A percentile compares a stretch with the other conserved stretches of the same genome.
Conservation (phyloP, 768 basidiomycete species). For the Lentinula aciculospora region DNA sequence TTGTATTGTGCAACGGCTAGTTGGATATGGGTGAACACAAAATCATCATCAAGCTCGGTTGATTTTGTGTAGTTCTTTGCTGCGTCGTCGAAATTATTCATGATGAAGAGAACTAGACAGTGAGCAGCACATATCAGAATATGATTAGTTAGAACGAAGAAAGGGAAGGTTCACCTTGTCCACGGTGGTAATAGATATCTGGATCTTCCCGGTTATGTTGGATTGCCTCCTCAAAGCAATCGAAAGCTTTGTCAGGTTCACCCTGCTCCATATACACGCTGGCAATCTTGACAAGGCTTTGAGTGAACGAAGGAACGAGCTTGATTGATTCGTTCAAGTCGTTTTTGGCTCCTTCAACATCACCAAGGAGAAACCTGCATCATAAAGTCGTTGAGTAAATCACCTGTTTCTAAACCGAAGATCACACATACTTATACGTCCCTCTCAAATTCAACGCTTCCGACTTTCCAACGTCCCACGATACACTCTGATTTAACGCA, state of each 20-base stretch:
- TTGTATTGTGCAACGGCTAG: conserved; percentile 98
- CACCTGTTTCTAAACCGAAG: too few species aligned
- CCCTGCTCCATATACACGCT: conserved; percentile 97
- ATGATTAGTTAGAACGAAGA: background rate
- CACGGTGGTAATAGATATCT: conserved; percentile 98
- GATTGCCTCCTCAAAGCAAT: conserved; percentile 88
- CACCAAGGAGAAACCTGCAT: conserved; percentile 79
- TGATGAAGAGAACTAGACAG: conserved; percentile 81
- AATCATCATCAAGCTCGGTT: conserved; percentile 76
- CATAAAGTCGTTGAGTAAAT: background rate
- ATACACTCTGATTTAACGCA: conserved; percentile 81
- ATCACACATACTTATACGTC: conserved; percentile 78
- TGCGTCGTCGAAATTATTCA: conserved; percentile 82
- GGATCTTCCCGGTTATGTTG: conserved; percentile 78
- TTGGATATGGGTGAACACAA: conserved; percentile 97
- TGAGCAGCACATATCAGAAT: background rate
- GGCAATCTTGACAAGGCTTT: conserved; percentile 93
- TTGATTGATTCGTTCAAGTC: conserved; percentile 78
- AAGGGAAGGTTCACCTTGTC: conserved; percentile 61
- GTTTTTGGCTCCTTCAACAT: conserved; percentile 73
- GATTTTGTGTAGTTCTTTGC: conserved; percentile 90
- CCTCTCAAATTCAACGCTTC: conserved; percentile 91
- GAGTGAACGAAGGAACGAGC: conserved; percentile 66
- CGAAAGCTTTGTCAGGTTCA: conserved; percentile 74
- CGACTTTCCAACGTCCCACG: conserved; percentile 67